Conservation (phyloP, 768 basidiomycete genomes). For the Boletus tomentosulus region DNA sequence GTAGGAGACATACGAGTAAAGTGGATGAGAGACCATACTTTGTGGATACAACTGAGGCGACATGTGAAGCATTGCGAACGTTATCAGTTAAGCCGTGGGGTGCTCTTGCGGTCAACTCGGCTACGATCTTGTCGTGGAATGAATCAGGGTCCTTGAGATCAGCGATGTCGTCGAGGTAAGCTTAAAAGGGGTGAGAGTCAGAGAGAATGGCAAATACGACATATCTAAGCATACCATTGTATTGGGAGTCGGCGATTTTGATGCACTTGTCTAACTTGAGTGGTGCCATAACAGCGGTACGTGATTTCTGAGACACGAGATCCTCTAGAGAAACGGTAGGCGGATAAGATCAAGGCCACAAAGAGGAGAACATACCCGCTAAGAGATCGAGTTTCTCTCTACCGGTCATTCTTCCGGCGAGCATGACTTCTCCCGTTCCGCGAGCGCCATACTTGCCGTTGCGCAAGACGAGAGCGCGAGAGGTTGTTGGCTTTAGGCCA, state of each 20-base stretch:
- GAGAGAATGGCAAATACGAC: neutral
- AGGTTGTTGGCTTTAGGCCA: slow-evolving; percentile 57
- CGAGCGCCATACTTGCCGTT: slow-evolving; percentile 71
- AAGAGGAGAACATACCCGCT: slow-evolving; percentile 47
- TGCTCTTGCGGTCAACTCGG: slow-evolving; percentile 52
- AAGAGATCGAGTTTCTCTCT: slow-evolving; percentile 78
- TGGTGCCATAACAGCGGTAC: slow-evolving; percentile 57
- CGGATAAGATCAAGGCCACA: neutral
- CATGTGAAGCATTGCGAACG: slow-evolving; percentile 41
- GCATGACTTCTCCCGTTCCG: slow-evolving; percentile 64
- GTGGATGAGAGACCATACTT: slow-evolving; percentile 38
- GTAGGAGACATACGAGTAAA: slow-evolving; percentile 2
- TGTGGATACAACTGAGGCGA: slow-evolving; percentile 57
- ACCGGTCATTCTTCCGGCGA: slow-evolving; percentile 59
- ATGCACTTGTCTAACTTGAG: slow-evolving; percentile 61
- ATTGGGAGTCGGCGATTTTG: slow-evolving; percentile 71
- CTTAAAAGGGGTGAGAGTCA: slow-evolving; percentile 33
- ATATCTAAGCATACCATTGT: slow-evolving; percentile 46
- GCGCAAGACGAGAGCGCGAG: slow-evolving; percentile 68
- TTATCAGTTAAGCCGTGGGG: slow-evolving; percentile 28
- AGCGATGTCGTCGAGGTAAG: slow-evolving; percentile 65
- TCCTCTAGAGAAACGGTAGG: slow-evolving; percentile 48
- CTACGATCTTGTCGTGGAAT: slow-evolving; percentile 54
- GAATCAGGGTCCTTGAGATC: slow-evolving; percentile 61
- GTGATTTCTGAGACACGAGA: slow-evolving; percentile 47